A percentile compares a stretch with the other conserved stretches of the same genome.
phyloP scores from a whole-genome alignment of 2,329 filamentous ascomycete genomes.

The Thielaviopsis musarum region DNA sequence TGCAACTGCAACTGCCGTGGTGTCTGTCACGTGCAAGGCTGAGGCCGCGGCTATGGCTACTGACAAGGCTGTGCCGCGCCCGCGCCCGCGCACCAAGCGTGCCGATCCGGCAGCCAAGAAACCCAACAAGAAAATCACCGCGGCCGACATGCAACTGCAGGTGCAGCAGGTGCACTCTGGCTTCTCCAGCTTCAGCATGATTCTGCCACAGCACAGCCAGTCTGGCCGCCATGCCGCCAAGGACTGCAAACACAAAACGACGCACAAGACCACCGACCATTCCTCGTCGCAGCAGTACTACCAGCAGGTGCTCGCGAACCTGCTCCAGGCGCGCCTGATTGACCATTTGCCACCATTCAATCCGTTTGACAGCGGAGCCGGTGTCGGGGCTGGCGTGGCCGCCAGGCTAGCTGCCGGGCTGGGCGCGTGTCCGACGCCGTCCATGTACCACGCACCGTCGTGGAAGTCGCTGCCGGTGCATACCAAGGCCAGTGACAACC shows the following conservation, averaged over 20 bases:
- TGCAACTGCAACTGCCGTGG: neutral
- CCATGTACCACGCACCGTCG: slow-evolving; percentile 4
- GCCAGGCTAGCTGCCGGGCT: neutral
- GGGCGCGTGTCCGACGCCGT: slow-evolving; percentile 5
- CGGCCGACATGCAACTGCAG: slow-evolving; percentile 5
- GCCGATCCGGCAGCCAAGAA: neutral
- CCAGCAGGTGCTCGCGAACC: slow-evolving; percentile 7
- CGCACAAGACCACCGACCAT: neutral
- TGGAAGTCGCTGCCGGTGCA: slow-evolving; percentile 5
- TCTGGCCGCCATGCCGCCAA: no score
- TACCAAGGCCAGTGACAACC: slow-evolving; percentile 8
- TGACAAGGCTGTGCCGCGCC: neutral
- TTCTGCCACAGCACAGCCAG: neutral
- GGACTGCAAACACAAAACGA: no score
- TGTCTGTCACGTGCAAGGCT: neutral
- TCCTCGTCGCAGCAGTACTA: slow-evolving; percentile 2
- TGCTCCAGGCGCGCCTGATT: slow-evolving; percentile 4
- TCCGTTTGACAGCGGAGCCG: neutral
- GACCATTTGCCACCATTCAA: neutral
- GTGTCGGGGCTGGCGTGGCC: neutral
- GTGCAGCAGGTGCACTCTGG: neutral
- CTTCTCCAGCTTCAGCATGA: slow-evolving; percentile 8
- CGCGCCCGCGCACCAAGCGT: neutral
- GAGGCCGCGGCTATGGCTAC: neutral
- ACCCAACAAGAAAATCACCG: slow-evolving; percentile 1